A percentile compares a stretch with the other conserved stretches of the same genome.
Evolutionary conservation across 495 filamentous ascomycete species (phyloP).

Genomic region (Pseudoneurospora amorphoporcata): DNA sequence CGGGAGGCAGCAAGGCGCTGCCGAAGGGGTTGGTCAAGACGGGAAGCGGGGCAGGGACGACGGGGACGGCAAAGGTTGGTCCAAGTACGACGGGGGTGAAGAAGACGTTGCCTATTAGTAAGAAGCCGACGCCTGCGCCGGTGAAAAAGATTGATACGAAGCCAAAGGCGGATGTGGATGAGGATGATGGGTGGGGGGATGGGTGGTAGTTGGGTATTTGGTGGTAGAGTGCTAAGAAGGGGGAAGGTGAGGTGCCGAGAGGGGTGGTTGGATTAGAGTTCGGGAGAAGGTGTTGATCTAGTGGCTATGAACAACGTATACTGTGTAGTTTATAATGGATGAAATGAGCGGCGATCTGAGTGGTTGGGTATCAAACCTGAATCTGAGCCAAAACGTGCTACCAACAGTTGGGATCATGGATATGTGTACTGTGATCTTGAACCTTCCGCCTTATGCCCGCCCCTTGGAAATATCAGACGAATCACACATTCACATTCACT

Average conservation of each 20-base stretch:
- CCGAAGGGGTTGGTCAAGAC: conserved; percentile 68
- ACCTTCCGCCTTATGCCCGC: too few species aligned
- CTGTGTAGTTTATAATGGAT: not conserved
- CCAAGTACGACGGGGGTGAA: conserved; percentile 14
- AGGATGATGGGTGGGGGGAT: conserved; percentile 59
- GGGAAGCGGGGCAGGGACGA: conserved; percentile 17
- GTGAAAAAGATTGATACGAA: conserved; percentile 7
- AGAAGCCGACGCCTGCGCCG: not conserved
- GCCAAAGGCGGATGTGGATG: conserved; percentile 33
- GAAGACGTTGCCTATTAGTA: conserved; percentile 1
- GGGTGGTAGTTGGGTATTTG: conserved; percentile 39
- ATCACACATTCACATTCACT: not conserved
- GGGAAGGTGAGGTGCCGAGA: not conserved
- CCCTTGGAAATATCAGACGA: too few species aligned
- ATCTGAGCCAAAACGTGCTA: too few species aligned
- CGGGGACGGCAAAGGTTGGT: conserved; percentile 26
- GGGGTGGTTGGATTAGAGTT: not conserved
- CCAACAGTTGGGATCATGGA: not conserved
- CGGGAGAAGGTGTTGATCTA: not conserved
- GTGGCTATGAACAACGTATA: too few species aligned
- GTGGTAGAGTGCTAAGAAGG: not conserved
- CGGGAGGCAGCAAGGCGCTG: conserved; percentile 41
- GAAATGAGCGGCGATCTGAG: not conserved
- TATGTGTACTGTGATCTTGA: too few species aligned
- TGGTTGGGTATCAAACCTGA: not conserved